Evolutionary conservation across 2,329 filamentous ascomycete species (phyloP).

Genomic region (Stenocarpella maydis): DNA sequence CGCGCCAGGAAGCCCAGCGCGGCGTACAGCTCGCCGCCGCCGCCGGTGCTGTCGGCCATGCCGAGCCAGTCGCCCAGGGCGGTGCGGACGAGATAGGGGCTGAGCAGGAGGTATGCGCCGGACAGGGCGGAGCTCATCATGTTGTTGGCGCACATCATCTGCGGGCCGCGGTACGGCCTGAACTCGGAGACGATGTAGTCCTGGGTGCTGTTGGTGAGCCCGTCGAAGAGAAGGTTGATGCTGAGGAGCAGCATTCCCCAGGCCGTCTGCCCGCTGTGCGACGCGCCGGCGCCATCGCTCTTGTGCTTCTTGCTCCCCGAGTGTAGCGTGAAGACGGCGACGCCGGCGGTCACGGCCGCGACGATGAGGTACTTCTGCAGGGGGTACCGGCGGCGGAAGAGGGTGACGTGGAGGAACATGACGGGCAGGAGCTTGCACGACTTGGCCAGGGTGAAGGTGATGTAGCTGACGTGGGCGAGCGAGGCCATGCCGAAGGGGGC

Average conservation of each 20-base stretch:
- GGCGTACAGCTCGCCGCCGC: constrained; percentile 75
- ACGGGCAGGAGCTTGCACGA: constrained; percentile 98
- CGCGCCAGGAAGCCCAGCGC: constrained; percentile 82
- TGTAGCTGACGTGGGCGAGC: constrained; percentile 94
- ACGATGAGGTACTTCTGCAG: constrained; percentile 97
- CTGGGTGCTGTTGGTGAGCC: constrained; percentile 94
- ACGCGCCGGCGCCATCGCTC: constrained; percentile 39
- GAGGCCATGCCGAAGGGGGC: constrained; percentile 96
- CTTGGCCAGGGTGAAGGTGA: constrained; percentile 97
- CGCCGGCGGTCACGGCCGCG: constrained; percentile 86
- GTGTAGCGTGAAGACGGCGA: constrained; percentile 94
- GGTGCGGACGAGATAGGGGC: constrained; percentile 80
- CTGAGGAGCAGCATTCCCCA: constrained; percentile 86
- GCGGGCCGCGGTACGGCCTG: constrained; percentile 84
- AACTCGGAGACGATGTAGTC: constrained; percentile 90
- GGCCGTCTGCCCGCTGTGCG: constrained; percentile 62
- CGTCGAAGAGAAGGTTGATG: constrained; percentile 94
- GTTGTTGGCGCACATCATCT: constrained; percentile 99
- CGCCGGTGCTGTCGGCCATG: constrained; percentile 67
- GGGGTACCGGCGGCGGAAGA: constrained; percentile 90
- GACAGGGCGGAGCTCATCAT: constrained; percentile 85
- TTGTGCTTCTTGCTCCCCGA: constrained; percentile 60
- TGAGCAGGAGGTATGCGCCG: constrained; percentile 75
- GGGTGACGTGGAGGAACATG: constrained; percentile 93
- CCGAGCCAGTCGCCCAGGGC: constrained; percentile 70